Base-by-base conservation (phyloP, 202 grass and related monocot genomes). In the Alloteropsis angusta region DNA sequence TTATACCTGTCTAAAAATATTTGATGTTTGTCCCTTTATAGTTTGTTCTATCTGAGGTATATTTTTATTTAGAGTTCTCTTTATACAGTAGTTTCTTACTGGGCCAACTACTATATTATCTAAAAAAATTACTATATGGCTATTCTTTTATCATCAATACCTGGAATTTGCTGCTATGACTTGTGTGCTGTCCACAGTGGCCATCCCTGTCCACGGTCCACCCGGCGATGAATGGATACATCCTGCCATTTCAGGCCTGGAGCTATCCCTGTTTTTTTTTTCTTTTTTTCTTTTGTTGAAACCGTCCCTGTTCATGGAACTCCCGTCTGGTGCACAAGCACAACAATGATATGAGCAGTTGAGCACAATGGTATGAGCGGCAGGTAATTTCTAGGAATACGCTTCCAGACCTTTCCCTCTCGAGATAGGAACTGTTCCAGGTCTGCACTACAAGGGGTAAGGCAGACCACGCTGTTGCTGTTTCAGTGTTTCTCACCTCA, bases 221-320 rank as follows among this genome's bases (percentile, higher is more conserved):
- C 5, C n/a, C 7, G 9, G 71, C 18, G 65, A 11, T 78, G 82
- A 78, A 77, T 63, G 23, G 66, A 84, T 35, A 9, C 16, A 80
- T 85, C 39, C 4, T 55, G 18, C 26, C 68, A 77, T 25, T 76
- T 52, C 60, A n/a, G 52, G 64, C 39, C 30, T 34, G 59, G 23
- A 34, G 26, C 44, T 42, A 38, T 45, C 5, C 35, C 5, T 30
- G 28, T 30, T 30, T 3, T 30, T 30, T 30, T 30, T 30, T 3
- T 30, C 3, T 30, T 30, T 30, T 30, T 30, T 30, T 30, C 28
- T 30, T 30, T 30, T n/a, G n/a, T 30, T 30, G 28, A 30, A 30
- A 30, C 28, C 3, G 28, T 30, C 28, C 8, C 9, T 59, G 48
- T 59, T 44, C 17, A 0, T 53, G 58, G 56, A 63, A 72, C 21